phyloP scores from a whole-genome alignment of 768 basidiomycete species.

The Gloeophyllum trabeum region DNA sequence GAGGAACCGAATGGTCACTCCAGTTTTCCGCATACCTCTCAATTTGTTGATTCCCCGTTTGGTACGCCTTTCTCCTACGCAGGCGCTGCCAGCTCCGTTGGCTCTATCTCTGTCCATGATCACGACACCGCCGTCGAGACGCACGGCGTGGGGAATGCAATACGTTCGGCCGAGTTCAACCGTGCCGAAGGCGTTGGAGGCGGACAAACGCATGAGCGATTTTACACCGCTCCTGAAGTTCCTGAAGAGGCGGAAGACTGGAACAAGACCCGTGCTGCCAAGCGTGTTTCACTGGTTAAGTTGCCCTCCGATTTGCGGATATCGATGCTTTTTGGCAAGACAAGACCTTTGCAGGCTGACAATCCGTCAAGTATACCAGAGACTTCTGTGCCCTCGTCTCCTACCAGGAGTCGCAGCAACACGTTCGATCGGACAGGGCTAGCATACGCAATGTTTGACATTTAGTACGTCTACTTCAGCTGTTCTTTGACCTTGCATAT shows the following conservation, averaged over 20 bases:
- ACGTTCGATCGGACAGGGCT: too few relatives aligned
- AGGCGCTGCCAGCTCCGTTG: background rate
- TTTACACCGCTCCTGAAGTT: constrained; percentile 32
- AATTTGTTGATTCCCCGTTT: background rate
- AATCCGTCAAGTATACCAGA: constrained; percentile 1
- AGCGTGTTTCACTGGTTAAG: constrained; percentile 73
- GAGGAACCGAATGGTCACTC: background rate
- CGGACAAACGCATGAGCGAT: constrained; percentile 27
- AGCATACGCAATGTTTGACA: too few relatives aligned
- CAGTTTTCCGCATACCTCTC: background rate
- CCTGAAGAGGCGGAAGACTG: constrained; percentile 72
- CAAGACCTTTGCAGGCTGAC: too few relatives aligned
- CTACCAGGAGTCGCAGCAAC: too few relatives aligned
- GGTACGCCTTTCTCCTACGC: background rate
- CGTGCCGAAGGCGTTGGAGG: background rate
- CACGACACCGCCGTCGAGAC: background rate
- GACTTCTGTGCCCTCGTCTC: constrained; percentile 3
- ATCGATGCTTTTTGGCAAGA: constrained; percentile 13
- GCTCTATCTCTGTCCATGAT: too few relatives aligned
- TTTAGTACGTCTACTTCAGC: too few relatives aligned
- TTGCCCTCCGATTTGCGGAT: constrained; percentile 46
- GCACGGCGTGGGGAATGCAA: too few relatives aligned
- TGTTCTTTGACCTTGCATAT: too few relatives aligned
- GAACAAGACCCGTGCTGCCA: constrained; percentile 76
- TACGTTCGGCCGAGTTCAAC: background rate